phyloP scores from a whole-genome alignment of 2,329 filamentous ascomycete genomes.

The Aureobasidium sp. region DNA sequence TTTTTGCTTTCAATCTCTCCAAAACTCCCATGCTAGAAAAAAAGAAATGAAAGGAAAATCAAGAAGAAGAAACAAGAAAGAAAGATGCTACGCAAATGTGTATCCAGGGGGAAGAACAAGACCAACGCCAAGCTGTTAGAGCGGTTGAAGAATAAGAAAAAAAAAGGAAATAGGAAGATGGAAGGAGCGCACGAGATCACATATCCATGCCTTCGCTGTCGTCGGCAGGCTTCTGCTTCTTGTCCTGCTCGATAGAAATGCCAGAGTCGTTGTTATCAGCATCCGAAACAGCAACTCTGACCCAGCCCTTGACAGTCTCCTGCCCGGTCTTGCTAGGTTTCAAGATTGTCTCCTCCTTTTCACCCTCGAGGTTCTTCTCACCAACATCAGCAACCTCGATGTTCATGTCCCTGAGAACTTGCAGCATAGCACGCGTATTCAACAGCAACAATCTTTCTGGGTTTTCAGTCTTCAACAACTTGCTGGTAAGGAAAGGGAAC shows the following conservation, averaged over 20 bases:
- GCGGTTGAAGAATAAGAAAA: background rate
- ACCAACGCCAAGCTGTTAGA: background rate
- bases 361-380: conserved; percentile 34
- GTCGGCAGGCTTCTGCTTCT: conserved; percentile 17
- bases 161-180: background rate
- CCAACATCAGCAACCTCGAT: conserved; percentile 38
- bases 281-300: conserved; percentile 9
- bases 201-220: conserved; percentile 16
- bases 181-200: background rate
- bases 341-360: conserved; percentile 22
- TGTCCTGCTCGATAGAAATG: conserved; percentile 26
- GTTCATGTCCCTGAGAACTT: conserved; percentile 52
- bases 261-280: conserved; percentile 13
- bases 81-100: background rate
- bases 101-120: background rate
- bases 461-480: conserved; percentile 52
- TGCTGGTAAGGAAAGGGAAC: conserved; percentile 60
- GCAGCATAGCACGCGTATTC: conserved; percentile 73
- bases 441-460: conserved; percentile 74
- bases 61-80: background rate
- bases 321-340: conserved; percentile 14
- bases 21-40: too few species aligned
- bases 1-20: background rate
- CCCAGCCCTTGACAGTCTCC: conserved; percentile 14
- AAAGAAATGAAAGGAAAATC: too few species aligned